Evolutionary conservation across 2,329 filamentous ascomycete species (phyloP).

Genomic region (Stagonosporopsis chrysanthemi): DNA sequence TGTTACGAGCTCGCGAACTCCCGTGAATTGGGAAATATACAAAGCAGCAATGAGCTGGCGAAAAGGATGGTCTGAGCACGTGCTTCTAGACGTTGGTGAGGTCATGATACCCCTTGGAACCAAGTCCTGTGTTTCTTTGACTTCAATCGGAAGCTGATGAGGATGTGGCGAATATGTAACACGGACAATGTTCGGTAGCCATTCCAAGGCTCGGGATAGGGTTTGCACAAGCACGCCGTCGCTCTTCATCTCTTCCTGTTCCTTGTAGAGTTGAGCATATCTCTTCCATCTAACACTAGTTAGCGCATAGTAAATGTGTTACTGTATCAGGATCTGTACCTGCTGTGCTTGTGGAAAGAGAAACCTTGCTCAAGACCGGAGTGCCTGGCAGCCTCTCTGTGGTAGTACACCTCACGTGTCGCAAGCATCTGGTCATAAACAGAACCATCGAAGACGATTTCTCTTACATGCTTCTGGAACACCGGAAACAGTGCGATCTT

Average conservation of each 20-base stretch:
- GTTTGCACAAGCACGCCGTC: conserved; percentile 35
- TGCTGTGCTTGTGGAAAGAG: conserved; percentile 22
- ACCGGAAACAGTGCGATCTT: conserved; percentile 34
- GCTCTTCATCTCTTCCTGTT: conserved; percentile 38
- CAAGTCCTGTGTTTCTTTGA: conserved; percentile 28
- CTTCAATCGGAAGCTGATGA: conserved; percentile 31
- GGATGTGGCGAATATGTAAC: conserved; percentile 38
- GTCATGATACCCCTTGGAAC: conserved; percentile 24
- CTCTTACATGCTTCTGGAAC: conserved; percentile 38
- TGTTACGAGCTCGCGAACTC: conserved; percentile 34
- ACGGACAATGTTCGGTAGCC: conserved; percentile 34
- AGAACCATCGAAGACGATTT: conserved; percentile 44
- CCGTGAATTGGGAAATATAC: conserved; percentile 27
- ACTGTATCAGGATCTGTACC: conserved; percentile 7
- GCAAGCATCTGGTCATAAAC: conserved; percentile 29
- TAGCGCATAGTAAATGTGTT: not conserved
- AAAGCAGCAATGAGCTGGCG: conserved; percentile 40
- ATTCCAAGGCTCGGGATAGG: conserved; percentile 31
- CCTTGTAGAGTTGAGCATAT: conserved; percentile 34
- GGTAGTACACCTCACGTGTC: conserved; percentile 18
- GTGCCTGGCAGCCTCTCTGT: conserved; percentile 4
- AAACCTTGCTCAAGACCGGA: conserved; percentile 18
- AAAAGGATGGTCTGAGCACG: conserved; percentile 29
- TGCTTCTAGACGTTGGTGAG: not conserved
- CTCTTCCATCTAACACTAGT: conserved; percentile 29